Evolutionary conservation across 2,329 filamentous ascomycete species (phyloP), one percentile per base, ranked within the genome.

Genomic region (Tolypocladium paradoxum): DNA sequence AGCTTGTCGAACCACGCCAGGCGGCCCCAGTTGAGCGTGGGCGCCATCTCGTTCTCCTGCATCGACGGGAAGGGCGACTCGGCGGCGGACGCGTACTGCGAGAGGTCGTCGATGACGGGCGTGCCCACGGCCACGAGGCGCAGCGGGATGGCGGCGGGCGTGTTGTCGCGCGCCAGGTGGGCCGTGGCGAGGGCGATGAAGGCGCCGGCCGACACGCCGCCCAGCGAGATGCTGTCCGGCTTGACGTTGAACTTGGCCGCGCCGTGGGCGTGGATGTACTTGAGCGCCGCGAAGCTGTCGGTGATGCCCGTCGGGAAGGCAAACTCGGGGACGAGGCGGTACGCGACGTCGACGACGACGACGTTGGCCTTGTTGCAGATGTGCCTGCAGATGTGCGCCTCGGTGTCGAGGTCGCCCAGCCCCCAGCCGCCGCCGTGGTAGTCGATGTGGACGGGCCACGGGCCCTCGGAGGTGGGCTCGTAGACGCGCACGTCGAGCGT

Each of bases 401-500:
- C 76, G 0, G 74, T 76, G 22, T 74, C 70, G 14, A 78, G 64
- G 54, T 76, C 75, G 1, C 76, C 76, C 1, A 78, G 66, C 0
- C 73, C 74, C 69, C 75, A 78, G 31, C 71, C 72, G 24, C 76
- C 76, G 20, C 76, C 75, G 54, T 78, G 75, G 53, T 68, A 77
- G 60, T 76, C 72, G 48, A 77, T 60, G 49, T 77, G 73, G 4
- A 75, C 74, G 0, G 75, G 74, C 63, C 74, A 75, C 0, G 68
- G 67, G 0, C 73, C 72, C 0, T 67, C 55, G 1, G 61, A 54
- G 0, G 65, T 65, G 0, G 75, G 75, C 50, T 72, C 68, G 60
- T 77, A 77, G 22, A 77, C 69, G 7, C 75, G 67, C 2, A 76
- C 65, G 3, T 65, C 60, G 50, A 64, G 54, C 55, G 3, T 34